Evolutionary conservation across 805 yeast genomes (phyloP).

Genomic region (Yarrowia hollandica): DNA sequence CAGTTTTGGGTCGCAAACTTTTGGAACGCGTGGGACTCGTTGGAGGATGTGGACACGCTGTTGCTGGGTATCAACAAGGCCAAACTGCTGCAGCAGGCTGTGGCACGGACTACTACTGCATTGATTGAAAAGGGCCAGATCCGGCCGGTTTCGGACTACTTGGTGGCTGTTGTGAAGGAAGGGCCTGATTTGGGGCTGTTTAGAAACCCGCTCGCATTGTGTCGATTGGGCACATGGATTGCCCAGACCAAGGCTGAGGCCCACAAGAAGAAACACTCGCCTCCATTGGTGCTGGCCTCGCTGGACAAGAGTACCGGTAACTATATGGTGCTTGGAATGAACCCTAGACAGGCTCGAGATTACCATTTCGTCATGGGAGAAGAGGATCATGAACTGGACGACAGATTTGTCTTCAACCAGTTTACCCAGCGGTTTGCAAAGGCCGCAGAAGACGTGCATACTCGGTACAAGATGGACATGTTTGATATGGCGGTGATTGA

Average conservation of each 20-base stretch:
- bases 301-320: slow-evolving; percentile 71
- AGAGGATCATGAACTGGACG: slow-evolving; percentile 35
- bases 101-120: slow-evolving; percentile 87
- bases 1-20: slow-evolving; percentile 73
- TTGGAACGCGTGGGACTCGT: slow-evolving; percentile 68
- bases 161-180: slow-evolving; percentile 85
- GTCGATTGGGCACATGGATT: slow-evolving; percentile 87
- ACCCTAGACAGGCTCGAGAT: slow-evolving; percentile 68
- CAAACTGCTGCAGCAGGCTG: slow-evolving; percentile 74
- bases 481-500: slow-evolving; percentile 94
- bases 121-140: slow-evolving; percentile 78
- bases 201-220: slow-evolving; percentile 79
- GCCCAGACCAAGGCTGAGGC: slow-evolving; percentile 84
- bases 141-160: slow-evolving; percentile 73
- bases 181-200: slow-evolving; percentile 79
- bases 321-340: slow-evolving; percentile 83
- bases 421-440: slow-evolving; percentile 91
- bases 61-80: slow-evolving; percentile 78
- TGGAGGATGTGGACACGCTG: slow-evolving; percentile 54
- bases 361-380: slow-evolving; percentile 39
- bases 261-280: slow-evolving; percentile 50
- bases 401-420: slow-evolving; percentile 44
- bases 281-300: slow-evolving; percentile 85
- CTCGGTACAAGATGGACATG: slow-evolving; percentile 87
- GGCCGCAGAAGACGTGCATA: slow-evolving; percentile 80